phyloP scores from a whole-genome alignment of 164 flowering plant genomes.

The Aristolochia fimbriata region DNA sequence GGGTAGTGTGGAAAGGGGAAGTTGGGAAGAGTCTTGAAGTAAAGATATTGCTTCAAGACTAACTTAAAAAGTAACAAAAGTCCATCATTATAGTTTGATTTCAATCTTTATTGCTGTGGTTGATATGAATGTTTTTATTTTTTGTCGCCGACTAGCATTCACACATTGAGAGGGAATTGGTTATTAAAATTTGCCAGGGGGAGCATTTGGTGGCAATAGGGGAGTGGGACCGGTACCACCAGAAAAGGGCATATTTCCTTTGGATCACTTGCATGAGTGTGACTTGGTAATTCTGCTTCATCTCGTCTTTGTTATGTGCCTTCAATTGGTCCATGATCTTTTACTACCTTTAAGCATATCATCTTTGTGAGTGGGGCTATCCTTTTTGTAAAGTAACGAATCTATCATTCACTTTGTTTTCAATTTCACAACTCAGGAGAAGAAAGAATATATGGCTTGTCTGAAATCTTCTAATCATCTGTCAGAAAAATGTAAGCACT shows the following conservation, averaged over 20 bases:
- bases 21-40: no score
- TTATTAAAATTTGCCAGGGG: conserved; percentile 37
- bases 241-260: conserved; percentile 88
- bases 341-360: background rate
- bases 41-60: no score
- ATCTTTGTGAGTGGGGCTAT: background rate
- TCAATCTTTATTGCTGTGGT: no score
- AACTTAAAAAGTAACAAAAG: no score
- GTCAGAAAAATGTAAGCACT: conserved; percentile 66
- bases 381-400: no score
- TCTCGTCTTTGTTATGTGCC: background rate
- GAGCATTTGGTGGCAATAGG: conserved; percentile 90
- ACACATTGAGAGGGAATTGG: no score
- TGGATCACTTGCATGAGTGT: conserved; percentile 85
- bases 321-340: background rate
- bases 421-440: conserved; percentile 42
- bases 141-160: no score
- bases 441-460: conserved; percentile 73
- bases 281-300: conserved; percentile 44
- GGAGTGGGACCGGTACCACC: conserved; percentile 87
- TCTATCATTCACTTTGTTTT: background rate
- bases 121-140: no score
- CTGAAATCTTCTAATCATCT: conserved; percentile 61
- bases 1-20: no score
- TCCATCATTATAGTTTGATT: no score